Conservation (phyloP, 306 rosid species). For the Fragaria ananassa region DNA sequence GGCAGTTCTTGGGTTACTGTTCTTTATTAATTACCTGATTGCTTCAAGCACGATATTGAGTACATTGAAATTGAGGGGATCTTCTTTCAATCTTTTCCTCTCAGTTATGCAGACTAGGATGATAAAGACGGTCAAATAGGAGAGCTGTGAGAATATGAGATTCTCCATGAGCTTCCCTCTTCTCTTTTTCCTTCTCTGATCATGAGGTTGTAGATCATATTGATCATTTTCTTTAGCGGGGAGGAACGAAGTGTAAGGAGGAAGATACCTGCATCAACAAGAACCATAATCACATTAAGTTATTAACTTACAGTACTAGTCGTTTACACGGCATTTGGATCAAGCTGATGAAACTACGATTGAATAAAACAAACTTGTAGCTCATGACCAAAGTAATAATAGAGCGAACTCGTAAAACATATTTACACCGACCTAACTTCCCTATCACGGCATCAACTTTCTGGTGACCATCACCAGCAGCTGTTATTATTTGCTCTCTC, state of each 20-base stretch:
- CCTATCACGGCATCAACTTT: no score
- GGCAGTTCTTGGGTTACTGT: not conserved
- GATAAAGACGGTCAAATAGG: conserved; percentile 52
- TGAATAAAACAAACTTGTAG: no score
- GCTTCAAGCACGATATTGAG: conserved; percentile 56
- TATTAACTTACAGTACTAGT: not conserved
- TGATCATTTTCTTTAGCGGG: conserved; percentile 21
- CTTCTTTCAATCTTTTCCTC: conserved; percentile 43
- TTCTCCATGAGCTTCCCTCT: conserved; percentile 25
- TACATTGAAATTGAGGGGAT: conserved; percentile 63
- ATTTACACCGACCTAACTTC: no score
- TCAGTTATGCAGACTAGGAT: conserved; percentile 61
- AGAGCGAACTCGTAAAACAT: no score
- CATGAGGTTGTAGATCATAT: not conserved
- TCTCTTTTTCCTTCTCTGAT: not conserved
- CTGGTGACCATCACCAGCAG: no score
- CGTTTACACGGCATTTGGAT: not conserved
- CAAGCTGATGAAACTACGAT: not conserved
- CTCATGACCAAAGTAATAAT: no score
- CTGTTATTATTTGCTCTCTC: no score
- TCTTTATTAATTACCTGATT: conserved; percentile 27
- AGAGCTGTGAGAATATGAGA: conserved; percentile 51
- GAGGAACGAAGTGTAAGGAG: conserved; percentile 46
- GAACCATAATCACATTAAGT: not conserved
- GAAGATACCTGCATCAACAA: conserved; percentile 51